A percentile compares a stretch with the other conserved stretches of the same genome.
phyloP scores from a whole-genome alignment of 1,139 yeast species.

The Debaryomyces coudertii region DNA sequence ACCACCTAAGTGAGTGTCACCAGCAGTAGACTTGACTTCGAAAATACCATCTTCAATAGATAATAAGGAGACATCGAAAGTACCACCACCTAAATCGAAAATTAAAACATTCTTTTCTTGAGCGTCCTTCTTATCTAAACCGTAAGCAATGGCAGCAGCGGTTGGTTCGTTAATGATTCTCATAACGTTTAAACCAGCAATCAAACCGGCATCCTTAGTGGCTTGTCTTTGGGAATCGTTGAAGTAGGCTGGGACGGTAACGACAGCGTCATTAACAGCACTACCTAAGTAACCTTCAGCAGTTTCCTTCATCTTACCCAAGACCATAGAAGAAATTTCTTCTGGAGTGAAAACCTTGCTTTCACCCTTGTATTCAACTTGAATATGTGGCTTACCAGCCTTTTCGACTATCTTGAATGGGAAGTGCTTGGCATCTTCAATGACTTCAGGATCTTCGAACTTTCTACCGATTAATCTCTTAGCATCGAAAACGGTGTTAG shows the following conservation, averaged over 20 bases:
- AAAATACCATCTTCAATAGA: slow-evolving; percentile 96
- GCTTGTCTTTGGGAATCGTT: slow-evolving; percentile 56
- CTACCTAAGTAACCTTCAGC: slow-evolving; percentile 50
- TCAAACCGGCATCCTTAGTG: slow-evolving; percentile 53
- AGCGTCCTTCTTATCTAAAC: slow-evolving; percentile 65
- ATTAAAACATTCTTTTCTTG: slow-evolving; percentile 72
- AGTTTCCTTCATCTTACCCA: slow-evolving; percentile 62
- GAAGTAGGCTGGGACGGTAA: slow-evolving; percentile 54
- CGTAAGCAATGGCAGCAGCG: slow-evolving; percentile 55
- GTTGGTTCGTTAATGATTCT: slow-evolving; percentile 56
- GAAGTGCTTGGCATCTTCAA: slow-evolving; percentile 46
- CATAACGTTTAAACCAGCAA: slow-evolving; percentile 53
- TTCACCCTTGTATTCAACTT: slow-evolving; percentile 94
- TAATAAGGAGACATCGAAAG: slow-evolving; percentile 65
- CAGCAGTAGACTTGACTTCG: slow-evolving; percentile 97
- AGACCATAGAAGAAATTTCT: slow-evolving; percentile 95
- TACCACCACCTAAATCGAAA: slow-evolving; percentile 57
- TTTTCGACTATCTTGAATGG: slow-evolving; percentile 58
- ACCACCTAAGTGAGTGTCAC: slow-evolving; percentile 99
- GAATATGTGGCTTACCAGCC: slow-evolving; percentile 85
- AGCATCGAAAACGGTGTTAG: slow-evolving; percentile 95
- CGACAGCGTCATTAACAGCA: slow-evolving; percentile 49
- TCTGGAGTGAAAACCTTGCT: slow-evolving; percentile 95
- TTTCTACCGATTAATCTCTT: slow-evolving; percentile 77
- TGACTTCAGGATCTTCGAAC: slow-evolving; percentile 47